A percentile compares a stretch with the other conserved stretches of the same genome.
Evolutionary conservation across 495 filamentous ascomycete genomes (phyloP).

Genomic region (Collariella sp.): DNA sequence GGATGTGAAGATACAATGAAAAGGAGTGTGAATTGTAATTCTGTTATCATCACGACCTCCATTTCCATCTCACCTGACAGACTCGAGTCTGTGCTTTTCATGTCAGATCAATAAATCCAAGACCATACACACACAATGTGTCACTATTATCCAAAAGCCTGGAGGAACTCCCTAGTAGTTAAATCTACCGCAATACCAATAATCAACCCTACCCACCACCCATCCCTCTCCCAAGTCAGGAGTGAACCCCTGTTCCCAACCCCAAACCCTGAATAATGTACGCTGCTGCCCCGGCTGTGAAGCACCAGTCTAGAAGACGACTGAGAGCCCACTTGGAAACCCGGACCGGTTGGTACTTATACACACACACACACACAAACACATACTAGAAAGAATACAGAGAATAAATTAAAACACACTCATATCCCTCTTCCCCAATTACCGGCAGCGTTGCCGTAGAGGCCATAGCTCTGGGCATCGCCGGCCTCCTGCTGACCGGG

Average conservation of each 20-base stretch:
- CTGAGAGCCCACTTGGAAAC: not conserved
- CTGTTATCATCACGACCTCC: too few relatives aligned
- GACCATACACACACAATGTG: too few relatives aligned
- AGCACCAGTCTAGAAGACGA: not conserved
- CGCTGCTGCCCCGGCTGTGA: not conserved
- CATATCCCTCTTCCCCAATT: too few relatives aligned
- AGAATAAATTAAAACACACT: not conserved
- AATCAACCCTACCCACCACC: not conserved
- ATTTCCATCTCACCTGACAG: not conserved
- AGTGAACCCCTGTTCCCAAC: not conserved
- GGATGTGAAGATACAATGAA: too few relatives aligned
- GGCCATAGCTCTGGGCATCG: slow-evolving; percentile 49
- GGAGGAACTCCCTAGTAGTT: too few relatives aligned
- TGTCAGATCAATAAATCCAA: too few relatives aligned
- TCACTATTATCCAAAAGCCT: too few relatives aligned
- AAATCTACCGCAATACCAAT: too few relatives aligned
- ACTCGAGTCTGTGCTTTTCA: not conserved
- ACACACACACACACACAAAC: not conserved
- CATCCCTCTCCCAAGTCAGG: not conserved
- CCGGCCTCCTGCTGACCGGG: slow-evolving; percentile 47
- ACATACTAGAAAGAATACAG: not conserved
- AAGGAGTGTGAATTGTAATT: too few relatives aligned
- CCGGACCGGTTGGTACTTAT: slow-evolving; percentile 11
- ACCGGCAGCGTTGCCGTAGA: too few relatives aligned
- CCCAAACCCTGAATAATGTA: not conserved